These are phyloP conservation scores for Tirmania nivea DNA, from an alignment of 495 filamentous ascomycete species.

Conservation along the genomic window DNA sequence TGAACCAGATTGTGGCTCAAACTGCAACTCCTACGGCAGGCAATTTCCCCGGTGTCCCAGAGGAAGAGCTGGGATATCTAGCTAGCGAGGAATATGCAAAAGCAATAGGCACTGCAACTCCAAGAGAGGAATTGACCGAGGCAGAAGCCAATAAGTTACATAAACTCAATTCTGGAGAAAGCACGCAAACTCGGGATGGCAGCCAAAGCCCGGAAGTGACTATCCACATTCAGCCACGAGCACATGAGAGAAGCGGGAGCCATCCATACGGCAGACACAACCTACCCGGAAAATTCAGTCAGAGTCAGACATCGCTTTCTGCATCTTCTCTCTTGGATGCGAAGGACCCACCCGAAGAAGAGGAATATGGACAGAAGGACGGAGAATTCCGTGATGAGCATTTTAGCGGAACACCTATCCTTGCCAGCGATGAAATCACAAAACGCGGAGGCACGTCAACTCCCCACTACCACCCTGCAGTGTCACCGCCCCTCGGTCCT, in stretches of 20 bases:
- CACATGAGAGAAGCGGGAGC: slow-evolving; percentile 25
- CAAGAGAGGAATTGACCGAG: background rate
- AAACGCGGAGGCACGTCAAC: slow-evolving; percentile 40
- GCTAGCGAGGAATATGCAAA: slow-evolving; percentile 20
- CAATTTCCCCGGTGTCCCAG: slow-evolving; percentile 31
- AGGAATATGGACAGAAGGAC: slow-evolving; percentile 24
- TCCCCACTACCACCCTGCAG: slow-evolving; percentile 37
- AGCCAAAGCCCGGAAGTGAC: slow-evolving; percentile 54
- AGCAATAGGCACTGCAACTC: background rate
- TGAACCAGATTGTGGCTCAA: slow-evolving; percentile 72
- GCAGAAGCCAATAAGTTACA: background rate
- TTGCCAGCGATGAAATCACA: slow-evolving; percentile 77
- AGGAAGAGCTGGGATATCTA: slow-evolving; percentile 25
- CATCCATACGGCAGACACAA: background rate
- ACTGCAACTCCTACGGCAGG: slow-evolving; percentile 43
- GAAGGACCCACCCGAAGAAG: slow-evolving; percentile 20
- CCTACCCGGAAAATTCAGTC: slow-evolving; percentile 1
- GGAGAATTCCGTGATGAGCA: slow-evolving; percentile 20
- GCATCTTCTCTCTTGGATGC: slow-evolving; percentile 11
- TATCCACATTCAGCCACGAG: slow-evolving; percentile 27
- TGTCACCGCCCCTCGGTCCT: slow-evolving; percentile 28
- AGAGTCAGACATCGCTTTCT: slow-evolving; percentile 10
- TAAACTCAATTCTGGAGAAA: background rate
- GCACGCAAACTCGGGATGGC: slow-evolving; percentile 25
- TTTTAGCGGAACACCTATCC: slow-evolving; percentile 41